Percentiles rank a stretch among this genome's conserved stretches.
These are phyloP conservation scores for Aspergillus sparsus DNA, from an alignment of 495 filamentous ascomycete genomes.

Conservation along the genomic window DNA sequence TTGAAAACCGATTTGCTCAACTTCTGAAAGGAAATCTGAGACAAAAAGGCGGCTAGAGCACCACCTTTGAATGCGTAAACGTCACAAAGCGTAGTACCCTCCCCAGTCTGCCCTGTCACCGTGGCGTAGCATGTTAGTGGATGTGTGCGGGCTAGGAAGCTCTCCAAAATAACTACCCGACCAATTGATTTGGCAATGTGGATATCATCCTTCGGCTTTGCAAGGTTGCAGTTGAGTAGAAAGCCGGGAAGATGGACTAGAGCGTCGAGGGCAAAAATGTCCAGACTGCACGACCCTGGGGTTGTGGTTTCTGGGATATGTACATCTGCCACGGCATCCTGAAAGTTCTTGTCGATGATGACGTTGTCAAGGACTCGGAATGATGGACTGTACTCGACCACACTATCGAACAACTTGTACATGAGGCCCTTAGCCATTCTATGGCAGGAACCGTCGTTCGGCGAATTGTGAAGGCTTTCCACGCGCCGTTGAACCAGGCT, in stretches of 20 bases:
- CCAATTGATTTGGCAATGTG: conserved; percentile 7
- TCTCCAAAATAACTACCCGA: not conserved
- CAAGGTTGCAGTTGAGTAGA: conserved; percentile 9
- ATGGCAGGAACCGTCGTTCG: not conserved
- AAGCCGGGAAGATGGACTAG: conserved; percentile 16
- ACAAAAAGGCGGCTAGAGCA: not conserved
- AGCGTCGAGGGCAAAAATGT: conserved; percentile 3
- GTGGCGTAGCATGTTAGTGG: not conserved
- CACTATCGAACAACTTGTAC: conserved; percentile 10
- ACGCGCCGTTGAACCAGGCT: conserved; percentile 2
- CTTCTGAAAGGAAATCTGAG: not conserved
- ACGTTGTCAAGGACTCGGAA: conserved; percentile 9
- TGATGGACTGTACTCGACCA: conserved; percentile 8
- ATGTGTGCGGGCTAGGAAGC: not conserved
- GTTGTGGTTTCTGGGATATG: not conserved
- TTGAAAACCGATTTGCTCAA: not conserved
- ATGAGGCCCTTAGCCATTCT: not conserved
- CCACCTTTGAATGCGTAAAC: not conserved
- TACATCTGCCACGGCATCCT: not conserved
- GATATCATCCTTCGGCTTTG: not conserved
- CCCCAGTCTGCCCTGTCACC: not conserved
- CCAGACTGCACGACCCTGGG: not conserved
- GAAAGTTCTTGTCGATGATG: not conserved
- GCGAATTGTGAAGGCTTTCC: not conserved
- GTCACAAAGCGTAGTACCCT: not conserved